Evolutionary conservation across 1,284 basidiomycete genomes (phyloP).

Genomic region (Trichosporon sp.): DNA sequence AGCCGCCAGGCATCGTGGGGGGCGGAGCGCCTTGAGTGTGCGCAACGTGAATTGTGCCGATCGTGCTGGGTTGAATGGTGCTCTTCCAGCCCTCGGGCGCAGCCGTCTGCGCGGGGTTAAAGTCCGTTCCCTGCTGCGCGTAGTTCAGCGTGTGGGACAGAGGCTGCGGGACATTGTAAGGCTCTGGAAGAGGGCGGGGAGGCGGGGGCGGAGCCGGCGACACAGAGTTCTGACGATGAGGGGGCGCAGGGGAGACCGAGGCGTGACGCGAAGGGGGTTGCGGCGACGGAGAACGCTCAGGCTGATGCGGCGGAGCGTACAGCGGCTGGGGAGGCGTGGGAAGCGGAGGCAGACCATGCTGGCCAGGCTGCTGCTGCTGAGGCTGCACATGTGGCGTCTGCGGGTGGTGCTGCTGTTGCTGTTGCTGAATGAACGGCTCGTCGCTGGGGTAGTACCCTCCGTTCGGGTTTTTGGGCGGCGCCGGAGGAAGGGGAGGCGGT

Average conservation of each 20-base stretch:
- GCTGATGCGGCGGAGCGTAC: conserved; percentile 12
- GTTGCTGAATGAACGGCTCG: conserved; percentile 46
- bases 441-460: conserved; percentile 53
- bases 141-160: conserved; percentile 26
- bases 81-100: conserved; percentile 22
- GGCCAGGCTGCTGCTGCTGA: conserved; percentile 19
- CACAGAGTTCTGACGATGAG: background rate
- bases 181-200: conserved; percentile 4
- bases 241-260: background rate
- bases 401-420: conserved; percentile 25
- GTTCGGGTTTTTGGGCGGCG: conserved; percentile 30
- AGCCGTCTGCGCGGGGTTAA: conserved; percentile 18
- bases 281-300: conserved; percentile 7
- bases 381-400: conserved; percentile 16
- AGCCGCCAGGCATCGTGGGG: conserved; percentile 1
- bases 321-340: conserved; percentile 16
- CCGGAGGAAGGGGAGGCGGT: conserved; percentile 30
- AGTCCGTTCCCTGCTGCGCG: conserved; percentile 23
- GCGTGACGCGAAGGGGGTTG: background rate
- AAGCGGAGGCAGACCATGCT: conserved; percentile 4
- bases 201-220: conserved; percentile 20
- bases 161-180: conserved; percentile 19
- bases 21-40: conserved; percentile 2
- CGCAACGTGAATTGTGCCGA: background rate
- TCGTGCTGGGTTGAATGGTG: conserved; percentile 8